phyloP scores from a whole-genome alignment of 495 filamentous ascomycete genomes.

The Hypoxylon rickii region DNA sequence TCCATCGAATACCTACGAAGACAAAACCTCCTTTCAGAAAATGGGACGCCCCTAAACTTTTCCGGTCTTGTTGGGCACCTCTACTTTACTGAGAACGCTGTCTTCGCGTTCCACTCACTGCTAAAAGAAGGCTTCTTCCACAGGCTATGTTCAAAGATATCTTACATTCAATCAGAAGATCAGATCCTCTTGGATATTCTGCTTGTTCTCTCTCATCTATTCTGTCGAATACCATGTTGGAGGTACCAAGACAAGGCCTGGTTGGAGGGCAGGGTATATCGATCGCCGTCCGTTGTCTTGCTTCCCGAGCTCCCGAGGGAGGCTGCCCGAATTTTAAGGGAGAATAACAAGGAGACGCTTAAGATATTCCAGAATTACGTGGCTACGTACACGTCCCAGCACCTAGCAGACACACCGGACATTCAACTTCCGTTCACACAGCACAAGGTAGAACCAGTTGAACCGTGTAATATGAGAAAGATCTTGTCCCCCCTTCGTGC shows the following conservation, averaged over 20 bases:
- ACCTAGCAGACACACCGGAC: conserved; percentile 55
- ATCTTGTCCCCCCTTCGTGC: conserved; percentile 2
- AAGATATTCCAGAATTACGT: conserved; percentile 69
- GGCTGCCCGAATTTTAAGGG: conserved; percentile 57
- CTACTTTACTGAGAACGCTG: conserved; percentile 72
- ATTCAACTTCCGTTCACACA: conserved; percentile 62
- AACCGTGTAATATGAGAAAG: conserved; percentile 1
- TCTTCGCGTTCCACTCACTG: conserved; percentile 75
- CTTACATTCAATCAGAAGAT: conserved; percentile 37
- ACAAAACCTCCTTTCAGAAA: conserved; percentile 62
- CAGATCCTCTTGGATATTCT: conserved; percentile 54
- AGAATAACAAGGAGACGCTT: conserved; percentile 67
- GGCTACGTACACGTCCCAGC: conserved; percentile 66
- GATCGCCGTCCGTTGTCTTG: conserved; percentile 62
- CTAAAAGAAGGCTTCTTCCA: conserved; percentile 71
- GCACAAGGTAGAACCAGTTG: conserved; percentile 7
- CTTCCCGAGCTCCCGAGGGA: conserved; percentile 64
- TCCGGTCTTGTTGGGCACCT: conserved; percentile 68
- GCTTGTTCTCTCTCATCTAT: conserved; percentile 70
- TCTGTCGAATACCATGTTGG: conserved; percentile 42
- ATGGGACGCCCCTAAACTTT: conserved; percentile 70
- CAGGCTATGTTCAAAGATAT: conserved; percentile 58
- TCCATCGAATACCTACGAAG: conserved; percentile 79
- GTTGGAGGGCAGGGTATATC: conserved; percentile 48
- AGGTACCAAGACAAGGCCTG: conserved; percentile 23